Base-by-base conservation (phyloP, 805 yeast genomes). In the Candida odintsovae region DNA sequence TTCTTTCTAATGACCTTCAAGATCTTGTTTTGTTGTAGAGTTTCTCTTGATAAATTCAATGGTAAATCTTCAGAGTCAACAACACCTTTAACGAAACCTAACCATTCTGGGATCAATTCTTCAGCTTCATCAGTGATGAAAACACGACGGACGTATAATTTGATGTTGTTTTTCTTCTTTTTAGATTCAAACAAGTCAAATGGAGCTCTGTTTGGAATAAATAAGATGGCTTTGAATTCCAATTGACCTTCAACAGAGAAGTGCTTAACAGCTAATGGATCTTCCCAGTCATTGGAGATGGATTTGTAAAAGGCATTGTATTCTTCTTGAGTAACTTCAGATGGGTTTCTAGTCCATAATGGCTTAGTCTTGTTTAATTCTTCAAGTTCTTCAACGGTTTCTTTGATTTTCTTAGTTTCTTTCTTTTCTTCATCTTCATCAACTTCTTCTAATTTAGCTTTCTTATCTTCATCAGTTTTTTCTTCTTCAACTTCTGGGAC, bases 221-320 rank as follows among this genome's bases (percentile, higher is more conserved):
- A 94, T 64, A 94, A 78, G 67, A 94, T 94, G 55, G 99, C 98
- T 78, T 85, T 90, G 83, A 94, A 94, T 79, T 94, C 99, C 65
- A 94, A 82, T 80, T 94, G 99, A 80, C 99, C 99, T 79, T 94
- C 99, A 66, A 94, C 99, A 44, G 97, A 88, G 82, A 94, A 94
- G 77, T 94, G 99, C 82, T 94, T 94, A 60, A 94, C 98, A 59
- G 97, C 97, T 69, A 94, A 82, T 75, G 97, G 99, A 70, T 94
- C 99, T 78, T 94, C 99, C 99, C 99, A 94, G 75, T 94, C 99
- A 75, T 94, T 94, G 48, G 99, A 90, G 67, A 94, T 94, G 43
- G 98, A 90, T 80, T 94, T 94, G 87, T 94, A 94, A 86, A 94
- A 94, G 50, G 98, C 95, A 65, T 94, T 92, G 82, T 94, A 94